Evolutionary conservation across 1,284 basidiomycete genomes (phyloP), one percentile per base, ranked within the genome.

Genomic region (Lignosus rhinocerotis): DNA sequence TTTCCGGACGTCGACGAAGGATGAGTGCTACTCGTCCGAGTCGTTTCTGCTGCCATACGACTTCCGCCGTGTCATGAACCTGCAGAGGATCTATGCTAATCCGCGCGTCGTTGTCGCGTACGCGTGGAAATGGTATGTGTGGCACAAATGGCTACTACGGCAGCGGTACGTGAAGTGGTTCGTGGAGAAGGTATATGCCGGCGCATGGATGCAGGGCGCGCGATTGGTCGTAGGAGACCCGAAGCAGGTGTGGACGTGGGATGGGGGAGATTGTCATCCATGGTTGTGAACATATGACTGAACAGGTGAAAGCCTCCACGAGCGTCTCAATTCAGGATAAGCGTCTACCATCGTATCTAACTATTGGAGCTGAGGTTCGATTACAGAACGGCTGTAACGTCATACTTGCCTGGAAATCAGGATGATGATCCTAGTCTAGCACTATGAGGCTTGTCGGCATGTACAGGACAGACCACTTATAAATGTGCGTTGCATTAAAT

Each of bases 31-130:
- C 64, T 79, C 80, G 41, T 78, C 76, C 25, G 84, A 86, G 70
- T 82, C 78, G 39, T 82, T 84, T 71, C 66, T 82, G 49, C 72
- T 81, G 16, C 80, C 79, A 6, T 83, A 83, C 68, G 84, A 86
- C 67, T 69, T 85, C 32, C 77, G 84, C 58, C 76, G 82, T 3
- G 58, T 80, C 33, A 77, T 80, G 56, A 68, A 70, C 19, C 61
- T 79, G 46, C 63, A 72, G 36, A 72, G 71, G 32, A 78, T 83
- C 54, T 75, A 72, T 63, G 74, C 81, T 64, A 82, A 83, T 63
- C 78, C 80, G 34, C 69, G 67, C 33, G 79, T 80, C 33, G 69
- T 73, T 51, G 71, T 68, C 14, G 74, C 69, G 38, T 80, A 80
- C 64, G 66, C 71, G 39, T 71, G 69, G 67, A 66, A 69, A 50